Conservation (phyloP, 352 stramenopile genomes). For the Phytophthora uliginosa region DNA sequence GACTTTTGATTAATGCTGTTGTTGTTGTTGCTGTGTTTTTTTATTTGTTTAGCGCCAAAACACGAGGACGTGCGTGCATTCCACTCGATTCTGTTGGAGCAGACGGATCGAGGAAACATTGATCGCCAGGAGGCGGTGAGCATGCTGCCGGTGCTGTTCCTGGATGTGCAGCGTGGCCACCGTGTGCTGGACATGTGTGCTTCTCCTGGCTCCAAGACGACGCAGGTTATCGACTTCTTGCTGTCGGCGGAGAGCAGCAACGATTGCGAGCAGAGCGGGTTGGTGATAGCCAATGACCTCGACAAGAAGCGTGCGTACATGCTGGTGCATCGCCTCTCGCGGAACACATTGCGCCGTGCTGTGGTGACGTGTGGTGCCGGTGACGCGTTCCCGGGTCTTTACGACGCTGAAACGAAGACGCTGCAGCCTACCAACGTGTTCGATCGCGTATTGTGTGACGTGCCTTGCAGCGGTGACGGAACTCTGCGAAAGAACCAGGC, state of each 20-base stretch:
- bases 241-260: slow-evolving; percentile 32
- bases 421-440: slow-evolving; percentile 92
- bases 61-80: slow-evolving; percentile 89
- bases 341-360: slow-evolving; percentile 83
- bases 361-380: slow-evolving; percentile 96
- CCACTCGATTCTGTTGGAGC: slow-evolving; percentile 93
- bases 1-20: background rate
- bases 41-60: slow-evolving; percentile 66
- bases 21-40: slow-evolving; percentile 1
- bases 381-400: slow-evolving; percentile 94
- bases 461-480: slow-evolving; percentile 98
- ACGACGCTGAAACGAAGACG: slow-evolving; percentile 42
- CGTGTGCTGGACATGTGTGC: slow-evolving; percentile 92
- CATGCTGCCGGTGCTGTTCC: slow-evolving; percentile 98
- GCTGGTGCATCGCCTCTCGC: slow-evolving; percentile 95
- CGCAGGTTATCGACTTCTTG: slow-evolving; percentile 96
- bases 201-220: slow-evolving; percentile 99
- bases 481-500: slow-evolving; percentile 98
- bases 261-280: slow-evolving; percentile 50
- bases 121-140: slow-evolving; percentile 98
- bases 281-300: slow-evolving; percentile 97
- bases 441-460: slow-evolving; percentile 98
- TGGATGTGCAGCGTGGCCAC: slow-evolving; percentile 93
- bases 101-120: slow-evolving; percentile 94
- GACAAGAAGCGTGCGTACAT: slow-evolving; percentile 98